These are phyloP conservation scores for Aureobasidium sp. DNA, from an alignment of 2,329 filamentous ascomycete species.

Conservation along the genomic window DNA sequence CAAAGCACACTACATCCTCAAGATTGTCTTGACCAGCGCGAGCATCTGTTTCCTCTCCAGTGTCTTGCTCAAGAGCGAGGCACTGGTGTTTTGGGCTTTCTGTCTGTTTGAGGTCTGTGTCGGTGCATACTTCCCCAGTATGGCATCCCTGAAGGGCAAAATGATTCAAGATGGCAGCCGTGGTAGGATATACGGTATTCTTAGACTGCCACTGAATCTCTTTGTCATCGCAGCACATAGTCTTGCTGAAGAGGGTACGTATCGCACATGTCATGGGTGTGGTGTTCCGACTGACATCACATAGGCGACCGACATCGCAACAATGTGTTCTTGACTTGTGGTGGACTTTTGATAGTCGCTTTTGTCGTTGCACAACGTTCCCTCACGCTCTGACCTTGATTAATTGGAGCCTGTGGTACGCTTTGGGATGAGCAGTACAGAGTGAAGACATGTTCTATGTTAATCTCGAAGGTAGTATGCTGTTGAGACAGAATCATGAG, in stretches of 20 bases:
- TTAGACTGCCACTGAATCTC: constrained; percentile 53
- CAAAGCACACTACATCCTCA: constrained; percentile 28
- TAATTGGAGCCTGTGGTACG: not conserved
- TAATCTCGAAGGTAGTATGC: not conserved
- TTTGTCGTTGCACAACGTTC: constrained; percentile 17
- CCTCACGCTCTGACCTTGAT: not conserved
- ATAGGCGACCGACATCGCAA: constrained; percentile 18
- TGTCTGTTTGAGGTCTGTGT: constrained; percentile 52
- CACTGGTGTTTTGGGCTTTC: constrained; percentile 48
- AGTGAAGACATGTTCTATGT: not conserved
- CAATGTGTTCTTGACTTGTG: constrained; percentile 18
- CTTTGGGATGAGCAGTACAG: not conserved
- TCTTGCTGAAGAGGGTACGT: constrained; percentile 34
- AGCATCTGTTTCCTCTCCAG: constrained; percentile 31
- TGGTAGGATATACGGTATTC: constrained; percentile 49
- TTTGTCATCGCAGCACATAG: constrained; percentile 48
- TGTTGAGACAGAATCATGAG: not conserved
- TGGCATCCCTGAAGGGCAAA: constrained; percentile 48
- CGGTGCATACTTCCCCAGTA: constrained; percentile 52
- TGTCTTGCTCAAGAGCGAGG: constrained; percentile 38
- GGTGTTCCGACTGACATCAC: not conserved
- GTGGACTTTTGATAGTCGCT: constrained; percentile 15
- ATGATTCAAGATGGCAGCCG: constrained; percentile 49
- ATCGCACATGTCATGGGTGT: not conserved
- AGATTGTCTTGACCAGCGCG: constrained; percentile 34